Evolutionary conservation across 2,329 filamentous ascomycete genomes (phyloP).

Genomic region (Alternaria hordeiaustralica): DNA sequence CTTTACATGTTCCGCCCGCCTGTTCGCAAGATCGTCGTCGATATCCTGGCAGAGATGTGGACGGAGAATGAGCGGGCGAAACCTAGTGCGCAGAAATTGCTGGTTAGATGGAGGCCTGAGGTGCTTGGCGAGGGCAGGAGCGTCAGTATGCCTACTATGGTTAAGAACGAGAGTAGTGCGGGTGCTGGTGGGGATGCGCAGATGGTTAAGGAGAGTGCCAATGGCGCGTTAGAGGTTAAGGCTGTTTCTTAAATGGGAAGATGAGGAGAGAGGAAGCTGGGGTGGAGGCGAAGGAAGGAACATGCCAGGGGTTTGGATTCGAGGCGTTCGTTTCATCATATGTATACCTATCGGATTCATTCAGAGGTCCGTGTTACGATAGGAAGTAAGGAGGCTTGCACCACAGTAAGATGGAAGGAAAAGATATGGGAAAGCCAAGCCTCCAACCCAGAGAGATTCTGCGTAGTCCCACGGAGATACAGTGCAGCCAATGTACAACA

Average conservation of each 20-base stretch:
- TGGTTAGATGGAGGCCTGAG: slow-evolving; percentile 63
- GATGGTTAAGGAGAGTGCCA: slow-evolving; percentile 30
- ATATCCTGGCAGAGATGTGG: slow-evolving; percentile 66
- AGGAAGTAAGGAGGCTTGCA: background rate
- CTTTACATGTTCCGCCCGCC: slow-evolving; percentile 61
- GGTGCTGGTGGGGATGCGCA: slow-evolving; percentile 8
- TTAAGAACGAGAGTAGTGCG: slow-evolving; percentile 27
- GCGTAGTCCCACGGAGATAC: background rate
- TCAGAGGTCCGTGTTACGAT: background rate
- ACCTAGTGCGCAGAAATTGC: slow-evolving; percentile 59
- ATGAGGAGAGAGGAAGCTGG: background rate
- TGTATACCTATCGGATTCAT: background rate
- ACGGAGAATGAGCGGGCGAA: slow-evolving; percentile 55
- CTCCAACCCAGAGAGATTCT: accelerated
- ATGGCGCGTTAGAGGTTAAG: slow-evolving; percentile 39
- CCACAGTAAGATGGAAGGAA: background rate
- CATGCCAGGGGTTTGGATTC: background rate
- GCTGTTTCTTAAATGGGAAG: slow-evolving; percentile 22
- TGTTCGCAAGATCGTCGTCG: slow-evolving; percentile 62
- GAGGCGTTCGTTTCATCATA: background rate
- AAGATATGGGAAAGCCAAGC: background rate
- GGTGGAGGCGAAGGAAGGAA: background rate
- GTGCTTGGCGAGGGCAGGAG: slow-evolving; percentile 42
- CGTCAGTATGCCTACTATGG: slow-evolving; percentile 17
- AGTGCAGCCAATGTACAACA: background rate